A percentile compares a stretch with the other conserved stretches of the same genome.
Evolutionary conservation across 2,329 filamentous ascomycete species (phyloP).

Genomic region (Hypoxylon sp.): DNA sequence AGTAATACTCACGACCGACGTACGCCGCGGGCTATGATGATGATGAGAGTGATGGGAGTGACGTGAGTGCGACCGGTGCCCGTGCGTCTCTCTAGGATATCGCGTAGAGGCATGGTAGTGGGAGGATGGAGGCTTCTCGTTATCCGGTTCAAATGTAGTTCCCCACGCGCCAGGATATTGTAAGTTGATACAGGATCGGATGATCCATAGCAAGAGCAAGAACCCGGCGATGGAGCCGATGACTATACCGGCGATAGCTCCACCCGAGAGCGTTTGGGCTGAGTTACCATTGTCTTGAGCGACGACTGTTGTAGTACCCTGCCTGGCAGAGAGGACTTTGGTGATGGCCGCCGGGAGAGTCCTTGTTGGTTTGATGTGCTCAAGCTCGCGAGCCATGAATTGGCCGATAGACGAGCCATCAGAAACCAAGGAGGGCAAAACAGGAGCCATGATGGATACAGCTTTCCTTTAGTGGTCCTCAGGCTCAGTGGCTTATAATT

Average conservation of each 20-base stretch:
- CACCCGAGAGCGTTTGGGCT: constrained; percentile 58
- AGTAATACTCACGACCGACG: constrained; percentile 43
- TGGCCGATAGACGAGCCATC: constrained; percentile 25
- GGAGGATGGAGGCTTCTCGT: constrained; percentile 47
- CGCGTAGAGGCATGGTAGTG: constrained; percentile 30
- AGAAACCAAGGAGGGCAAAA: constrained; percentile 22
- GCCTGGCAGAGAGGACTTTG: constrained; percentile 45
- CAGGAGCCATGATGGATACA: constrained; percentile 45
- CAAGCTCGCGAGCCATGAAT: constrained; percentile 32
- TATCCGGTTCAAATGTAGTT: constrained; percentile 47
- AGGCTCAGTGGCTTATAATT: constrained; percentile 7
- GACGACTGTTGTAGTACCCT: constrained; percentile 50
- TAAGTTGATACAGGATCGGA: constrained; percentile 62
- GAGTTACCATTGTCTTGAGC: constrained; percentile 41
- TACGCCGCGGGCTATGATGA: constrained; percentile 37
- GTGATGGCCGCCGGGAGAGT: constrained; percentile 48
- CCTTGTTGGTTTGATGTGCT: constrained; percentile 45
- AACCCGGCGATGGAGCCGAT: constrained; percentile 64
- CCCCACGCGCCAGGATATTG: constrained; percentile 52
- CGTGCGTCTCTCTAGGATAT: constrained; percentile 40
- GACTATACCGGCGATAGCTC: constrained; percentile 67
- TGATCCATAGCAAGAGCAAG: constrained; percentile 63
- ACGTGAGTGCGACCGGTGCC: constrained; percentile 46
- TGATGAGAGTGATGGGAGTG: constrained; percentile 36
- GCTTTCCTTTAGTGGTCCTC: constrained; percentile 2